phyloP scores from a whole-genome alignment of 371 early-diverging fungal species.

The Syncephalis plumigaleata region DNA sequence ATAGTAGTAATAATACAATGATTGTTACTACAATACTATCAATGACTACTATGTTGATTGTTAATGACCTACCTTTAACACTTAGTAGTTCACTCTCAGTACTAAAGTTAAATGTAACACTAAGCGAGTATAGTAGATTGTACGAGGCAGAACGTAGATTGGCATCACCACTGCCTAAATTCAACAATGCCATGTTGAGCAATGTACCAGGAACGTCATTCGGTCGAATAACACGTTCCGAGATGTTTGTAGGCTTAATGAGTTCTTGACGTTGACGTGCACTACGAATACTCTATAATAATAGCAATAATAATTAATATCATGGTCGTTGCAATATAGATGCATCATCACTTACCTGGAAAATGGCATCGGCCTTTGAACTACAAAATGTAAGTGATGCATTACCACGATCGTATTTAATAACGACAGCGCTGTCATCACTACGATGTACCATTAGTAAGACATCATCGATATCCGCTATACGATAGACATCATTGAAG shows the following conservation, averaged over 20 bases:
- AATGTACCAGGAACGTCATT: constrained; percentile 85
- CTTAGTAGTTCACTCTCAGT: constrained; percentile 63
- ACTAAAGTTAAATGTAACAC: constrained; percentile 69
- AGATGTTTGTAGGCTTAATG: constrained; percentile 39
- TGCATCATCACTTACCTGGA: constrained; percentile 8
- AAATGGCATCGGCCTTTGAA: constrained; percentile 62
- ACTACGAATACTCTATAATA: constrained; percentile 37
- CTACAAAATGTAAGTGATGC: constrained; percentile 49
- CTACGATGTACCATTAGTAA: constrained; percentile 27
- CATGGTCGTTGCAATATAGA: neutral
- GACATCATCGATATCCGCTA: constrained; percentile 72
- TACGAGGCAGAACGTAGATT: constrained; percentile 69
- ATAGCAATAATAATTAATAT: neutral
- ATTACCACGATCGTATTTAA: constrained; percentile 55
- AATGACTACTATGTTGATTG: neutral
- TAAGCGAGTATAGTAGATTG: constrained; percentile 66
- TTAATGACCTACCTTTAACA: constrained; percentile 54
- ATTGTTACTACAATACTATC: neutral
- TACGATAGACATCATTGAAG: constrained; percentile 74
- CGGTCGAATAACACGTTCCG: constrained; percentile 60
- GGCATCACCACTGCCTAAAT: constrained; percentile 69
- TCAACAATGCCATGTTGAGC: constrained; percentile 79
- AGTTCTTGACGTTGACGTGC: constrained; percentile 50
- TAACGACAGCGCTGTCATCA: constrained; percentile 54
- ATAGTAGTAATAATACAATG: neutral